Conservation (phyloP, 495 filamentous ascomycete species). For the Coniosporium apollinis region DNA sequence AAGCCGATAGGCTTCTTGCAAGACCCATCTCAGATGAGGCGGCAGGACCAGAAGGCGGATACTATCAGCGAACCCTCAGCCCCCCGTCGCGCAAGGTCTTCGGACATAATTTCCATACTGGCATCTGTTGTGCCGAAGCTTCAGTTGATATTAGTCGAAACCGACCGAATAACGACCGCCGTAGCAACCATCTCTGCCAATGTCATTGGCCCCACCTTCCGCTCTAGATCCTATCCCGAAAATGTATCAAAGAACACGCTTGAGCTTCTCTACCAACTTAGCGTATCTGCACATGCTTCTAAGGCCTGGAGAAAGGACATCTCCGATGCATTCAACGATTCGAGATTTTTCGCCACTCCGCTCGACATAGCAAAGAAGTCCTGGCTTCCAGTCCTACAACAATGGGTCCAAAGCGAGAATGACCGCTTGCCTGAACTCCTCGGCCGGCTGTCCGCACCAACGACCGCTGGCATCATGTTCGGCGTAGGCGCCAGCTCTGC, state of each 20-base stretch:
- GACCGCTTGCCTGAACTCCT: constrained; percentile 74
- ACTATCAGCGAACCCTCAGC: no score
- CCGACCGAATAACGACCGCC: constrained; percentile 63
- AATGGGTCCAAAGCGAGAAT: constrained; percentile 73
- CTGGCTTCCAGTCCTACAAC: constrained; percentile 71
- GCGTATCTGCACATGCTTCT: constrained; percentile 57
- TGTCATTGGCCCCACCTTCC: constrained; percentile 67
- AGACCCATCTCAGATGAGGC: constrained; percentile 12
- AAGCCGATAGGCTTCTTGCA: constrained; percentile 34
- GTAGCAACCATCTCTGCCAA: constrained; percentile 66
- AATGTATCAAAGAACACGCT: constrained; percentile 59
- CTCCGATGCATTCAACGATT: constrained; percentile 78
- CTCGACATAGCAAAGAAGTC: constrained; percentile 45
- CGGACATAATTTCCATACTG: constrained; percentile 67
- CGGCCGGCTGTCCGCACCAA: constrained; percentile 60
- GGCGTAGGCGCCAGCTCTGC: constrained; percentile 91
- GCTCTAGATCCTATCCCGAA: constrained; percentile 73
- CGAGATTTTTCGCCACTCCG: constrained; percentile 59
- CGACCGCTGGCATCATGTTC: constrained; percentile 94
- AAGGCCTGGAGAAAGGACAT: constrained; percentile 91
- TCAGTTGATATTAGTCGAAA: constrained; percentile 69
- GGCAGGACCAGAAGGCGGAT: no score
- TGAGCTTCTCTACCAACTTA: constrained; percentile 58
- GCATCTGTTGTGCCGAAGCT: constrained; percentile 64
- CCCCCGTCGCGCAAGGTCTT: no score